Conservation (phyloP, 371 early-diverging fungal species). For the Actinomucor elegans region DNA sequence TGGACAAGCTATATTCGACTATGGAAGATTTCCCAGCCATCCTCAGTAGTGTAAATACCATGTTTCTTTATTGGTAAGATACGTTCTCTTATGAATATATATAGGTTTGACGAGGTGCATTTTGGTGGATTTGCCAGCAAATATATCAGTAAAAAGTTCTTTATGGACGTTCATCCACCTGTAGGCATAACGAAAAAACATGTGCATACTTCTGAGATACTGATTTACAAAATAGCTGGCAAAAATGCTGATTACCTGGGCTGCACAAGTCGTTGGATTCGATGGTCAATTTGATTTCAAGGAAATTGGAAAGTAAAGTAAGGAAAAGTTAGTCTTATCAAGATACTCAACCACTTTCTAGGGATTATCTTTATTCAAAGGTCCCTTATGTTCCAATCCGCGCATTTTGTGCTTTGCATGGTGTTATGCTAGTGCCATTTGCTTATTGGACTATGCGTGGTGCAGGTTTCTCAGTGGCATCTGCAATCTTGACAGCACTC, state of each 20-base stretch:
- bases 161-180: conserved; percentile 86
- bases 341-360: background rate
- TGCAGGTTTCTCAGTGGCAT: conserved; percentile 34
- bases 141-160: conserved; percentile 89
- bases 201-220: conserved; percentile 49
- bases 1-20: conserved; percentile 14
- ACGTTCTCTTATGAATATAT: conserved; percentile 70
- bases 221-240: conserved; percentile 61
- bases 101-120: conserved; percentile 95
- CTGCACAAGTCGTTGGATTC: conserved; percentile 66
- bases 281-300: conserved; percentile 89
- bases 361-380: conserved; percentile 36
- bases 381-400: conserved; percentile 44
- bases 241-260: conserved; percentile 93
- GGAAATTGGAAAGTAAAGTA: conserved; percentile 76
- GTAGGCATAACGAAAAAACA: conserved; percentile 52
- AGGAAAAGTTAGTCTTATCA: conserved; percentile 46
- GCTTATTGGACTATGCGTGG: conserved; percentile 43
- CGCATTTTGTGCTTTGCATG: conserved; percentile 37
- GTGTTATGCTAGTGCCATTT: conserved; percentile 40
- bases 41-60: conserved; percentile 10
- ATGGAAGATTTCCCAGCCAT: conserved; percentile 10
- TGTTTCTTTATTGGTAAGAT: conserved; percentile 54
- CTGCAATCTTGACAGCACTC: conserved; percentile 35
- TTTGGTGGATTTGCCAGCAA: conserved; percentile 98